Evolutionary conservation across 225 moss, liverwort and hornwort species (phyloP).

Genomic region (Polytrichum formosum): DNA sequence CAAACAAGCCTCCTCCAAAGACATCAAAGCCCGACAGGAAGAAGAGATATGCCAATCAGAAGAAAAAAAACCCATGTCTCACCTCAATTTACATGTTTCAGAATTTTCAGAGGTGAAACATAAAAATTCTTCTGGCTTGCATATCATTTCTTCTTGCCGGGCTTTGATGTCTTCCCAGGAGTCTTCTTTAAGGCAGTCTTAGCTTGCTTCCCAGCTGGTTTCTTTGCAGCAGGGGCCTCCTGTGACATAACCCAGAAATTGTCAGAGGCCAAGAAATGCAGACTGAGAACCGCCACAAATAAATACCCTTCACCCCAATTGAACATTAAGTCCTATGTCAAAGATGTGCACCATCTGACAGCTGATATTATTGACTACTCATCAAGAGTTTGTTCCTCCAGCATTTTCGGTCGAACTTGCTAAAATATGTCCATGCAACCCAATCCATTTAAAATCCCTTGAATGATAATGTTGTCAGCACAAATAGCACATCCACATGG

Average conservation of each 20-base stretch:
- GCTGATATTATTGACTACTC: not conserved
- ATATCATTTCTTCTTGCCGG: constrained; percentile 46
- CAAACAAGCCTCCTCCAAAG: constrained; percentile 39
- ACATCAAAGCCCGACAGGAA: constrained; percentile 34
- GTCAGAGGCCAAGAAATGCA: not conserved
- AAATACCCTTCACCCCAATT: no score
- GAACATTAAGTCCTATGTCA: not conserved
- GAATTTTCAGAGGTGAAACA: no score
- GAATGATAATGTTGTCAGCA: no score
- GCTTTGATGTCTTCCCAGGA: constrained; percentile 27
- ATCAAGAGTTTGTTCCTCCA: no score
- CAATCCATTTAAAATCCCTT: no score
- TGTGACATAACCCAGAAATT: constrained; percentile 8
- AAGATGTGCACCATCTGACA: not conserved
- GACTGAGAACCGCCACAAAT: no score
- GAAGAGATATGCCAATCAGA: constrained; percentile 20
- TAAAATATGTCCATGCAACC: no score
- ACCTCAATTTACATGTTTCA: no score
- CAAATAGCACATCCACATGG: no score
- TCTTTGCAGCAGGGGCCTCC: constrained; percentile 50
- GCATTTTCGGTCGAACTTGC: no score
- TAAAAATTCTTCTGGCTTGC: not conserved
- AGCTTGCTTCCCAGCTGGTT: constrained; percentile 44
- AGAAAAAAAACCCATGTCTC: no score
- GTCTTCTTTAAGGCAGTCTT: constrained; percentile 50